Conservation (phyloP, 768 basidiomycete species). For the Steccherinum ochraceum region DNA sequence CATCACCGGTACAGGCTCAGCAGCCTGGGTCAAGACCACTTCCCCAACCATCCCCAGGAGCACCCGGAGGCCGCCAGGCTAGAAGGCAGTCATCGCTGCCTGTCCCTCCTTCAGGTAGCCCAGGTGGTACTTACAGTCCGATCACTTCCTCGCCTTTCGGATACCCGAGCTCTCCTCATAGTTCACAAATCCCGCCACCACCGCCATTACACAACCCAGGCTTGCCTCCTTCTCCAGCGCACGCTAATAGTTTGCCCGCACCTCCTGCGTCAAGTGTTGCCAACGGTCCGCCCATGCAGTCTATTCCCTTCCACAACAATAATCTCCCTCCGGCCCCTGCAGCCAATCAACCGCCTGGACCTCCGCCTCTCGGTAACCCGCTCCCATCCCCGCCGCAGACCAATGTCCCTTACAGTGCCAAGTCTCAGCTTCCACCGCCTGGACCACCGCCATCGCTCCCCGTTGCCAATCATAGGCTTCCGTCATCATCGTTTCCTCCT, state of each 20-base stretch:
- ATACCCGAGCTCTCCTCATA: not conserved
- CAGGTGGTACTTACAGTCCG: slow-evolving; percentile 3
- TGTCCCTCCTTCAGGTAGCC: slow-evolving; percentile 2
- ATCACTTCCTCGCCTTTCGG: not conserved
- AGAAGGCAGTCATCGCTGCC: slow-evolving; percentile 4
- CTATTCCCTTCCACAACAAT: not conserved
- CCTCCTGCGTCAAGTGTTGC: not conserved
- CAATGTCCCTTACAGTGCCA: not conserved
- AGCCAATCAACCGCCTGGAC: no score
- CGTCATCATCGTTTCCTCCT: slow-evolving; percentile 9
- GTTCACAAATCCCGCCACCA: slow-evolving; percentile 2
- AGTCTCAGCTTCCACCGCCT: not conserved
- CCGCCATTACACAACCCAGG: not conserved
- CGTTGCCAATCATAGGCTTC: not conserved
- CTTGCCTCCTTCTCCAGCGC: not conserved
- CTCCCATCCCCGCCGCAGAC: not conserved
- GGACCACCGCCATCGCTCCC: slow-evolving; percentile 5
- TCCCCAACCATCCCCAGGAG: slow-evolving; percentile 1
- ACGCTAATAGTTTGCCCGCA: not conserved
- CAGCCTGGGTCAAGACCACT: slow-evolving; percentile 7
- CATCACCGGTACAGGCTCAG: slow-evolving; percentile 10
- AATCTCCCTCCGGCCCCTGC: not conserved
- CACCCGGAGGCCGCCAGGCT: not conserved
- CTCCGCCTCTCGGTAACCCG: no score
- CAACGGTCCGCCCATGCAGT: not conserved